Percentiles rank a stretch among this genome's conserved stretches.
phyloP scores from a whole-genome alignment of 805 yeast species.

The Zygosaccharomyces pseudorouxii region DNA sequence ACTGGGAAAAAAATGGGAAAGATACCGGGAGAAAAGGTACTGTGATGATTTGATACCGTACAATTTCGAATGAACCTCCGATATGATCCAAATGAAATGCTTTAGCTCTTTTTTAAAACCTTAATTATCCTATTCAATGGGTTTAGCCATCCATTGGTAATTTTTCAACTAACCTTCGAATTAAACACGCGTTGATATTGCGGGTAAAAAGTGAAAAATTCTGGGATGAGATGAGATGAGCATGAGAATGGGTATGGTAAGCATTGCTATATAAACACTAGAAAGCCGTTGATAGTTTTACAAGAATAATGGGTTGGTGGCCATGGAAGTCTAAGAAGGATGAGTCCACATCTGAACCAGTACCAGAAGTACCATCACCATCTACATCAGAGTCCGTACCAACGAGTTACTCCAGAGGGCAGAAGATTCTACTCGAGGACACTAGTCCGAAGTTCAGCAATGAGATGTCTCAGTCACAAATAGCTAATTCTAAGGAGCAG shows the following conservation, averaged over 20 bases:
- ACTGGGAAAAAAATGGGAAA: not conserved
- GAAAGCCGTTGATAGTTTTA: not conserved
- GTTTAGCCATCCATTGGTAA: not conserved
- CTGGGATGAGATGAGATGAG: constrained; percentile 1
- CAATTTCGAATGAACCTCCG: not conserved
- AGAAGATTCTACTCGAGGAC: constrained; percentile 38
- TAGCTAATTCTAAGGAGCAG: constrained; percentile 25
- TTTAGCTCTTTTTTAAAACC: not conserved
- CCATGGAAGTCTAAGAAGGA: constrained; percentile 9
- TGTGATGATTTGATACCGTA: not conserved
- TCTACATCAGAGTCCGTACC: constrained; percentile 9
- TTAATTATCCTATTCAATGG: not conserved
- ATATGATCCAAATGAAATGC: not conserved
- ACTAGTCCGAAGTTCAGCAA: constrained; percentile 39
- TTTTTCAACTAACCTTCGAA: not conserved
- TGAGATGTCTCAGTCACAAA: constrained; percentile 23
- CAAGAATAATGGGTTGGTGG: constrained; percentile 22
- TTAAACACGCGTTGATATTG: constrained; percentile 5
- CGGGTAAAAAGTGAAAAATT: constrained; percentile 4
- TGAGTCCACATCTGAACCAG: constrained; percentile 1
- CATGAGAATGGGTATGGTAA: not conserved
- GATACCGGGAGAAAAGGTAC: not conserved
- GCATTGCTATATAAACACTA: not conserved
- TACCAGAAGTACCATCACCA: not conserved
- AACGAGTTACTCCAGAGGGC: constrained; percentile 32